These are phyloP conservation scores for Dioszegia crocea DNA, from an alignment of 768 basidiomycete genomes.

Conservation along the genomic window DNA sequence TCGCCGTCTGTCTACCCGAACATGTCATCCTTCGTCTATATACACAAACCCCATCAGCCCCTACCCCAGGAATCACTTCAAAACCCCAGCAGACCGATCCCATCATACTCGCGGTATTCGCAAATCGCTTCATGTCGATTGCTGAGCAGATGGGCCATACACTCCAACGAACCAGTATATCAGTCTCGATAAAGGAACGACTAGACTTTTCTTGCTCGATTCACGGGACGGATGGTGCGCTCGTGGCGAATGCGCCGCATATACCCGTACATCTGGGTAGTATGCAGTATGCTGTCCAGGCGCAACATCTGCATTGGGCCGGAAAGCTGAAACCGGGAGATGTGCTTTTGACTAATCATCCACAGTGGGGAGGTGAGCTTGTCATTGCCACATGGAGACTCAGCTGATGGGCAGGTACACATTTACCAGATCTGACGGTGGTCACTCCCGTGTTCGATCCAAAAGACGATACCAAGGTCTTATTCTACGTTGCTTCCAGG, in stretches of 20 bases:
- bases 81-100: slow-evolving; percentile 5
- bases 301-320: slow-evolving; percentile 19
- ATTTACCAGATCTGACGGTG: slow-evolving; percentile 32
- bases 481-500: slow-evolving; percentile 9
- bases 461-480: slow-evolving; percentile 14
- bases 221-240: slow-evolving; percentile 28
- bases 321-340: slow-evolving; percentile 26
- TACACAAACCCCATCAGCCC: background rate
- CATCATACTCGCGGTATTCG: slow-evolving; percentile 24
- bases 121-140: slow-evolving; percentile 29
- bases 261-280: slow-evolving; percentile 33
- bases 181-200: slow-evolving; percentile 28
- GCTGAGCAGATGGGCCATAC: slow-evolving; percentile 38
- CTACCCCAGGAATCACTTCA: background rate
- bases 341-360: slow-evolving; percentile 31
- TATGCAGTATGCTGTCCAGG: slow-evolving; percentile 31
- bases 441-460: slow-evolving; percentile 32
- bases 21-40: slow-evolving; percentile 6
- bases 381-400: background rate
- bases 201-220: slow-evolving; percentile 39
- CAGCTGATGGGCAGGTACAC: slow-evolving; percentile 14
- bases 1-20: slow-evolving; percentile 2
- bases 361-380: slow-evolving; percentile 7
- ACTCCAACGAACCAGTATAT: slow-evolving; percentile 30
- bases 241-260: slow-evolving; percentile 44